A percentile compares a stretch with the other conserved stretches of the same genome.
These are phyloP conservation scores for Diplosphaera chodatii DNA, from an alignment of 139 green algal genomes.

Conservation along the genomic window DNA sequence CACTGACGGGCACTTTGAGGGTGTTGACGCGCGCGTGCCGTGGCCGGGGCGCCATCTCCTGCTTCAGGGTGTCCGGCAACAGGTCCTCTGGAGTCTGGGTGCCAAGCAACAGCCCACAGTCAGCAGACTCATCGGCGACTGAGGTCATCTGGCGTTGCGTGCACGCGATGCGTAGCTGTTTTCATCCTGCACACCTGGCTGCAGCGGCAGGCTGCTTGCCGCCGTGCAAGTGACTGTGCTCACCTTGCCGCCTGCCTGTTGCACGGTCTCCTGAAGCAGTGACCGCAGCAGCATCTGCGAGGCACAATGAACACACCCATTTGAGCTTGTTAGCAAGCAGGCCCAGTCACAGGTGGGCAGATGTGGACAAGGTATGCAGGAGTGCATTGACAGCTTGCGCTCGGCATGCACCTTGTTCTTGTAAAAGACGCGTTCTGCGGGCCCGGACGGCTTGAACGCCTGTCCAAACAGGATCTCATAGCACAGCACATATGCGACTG, in stretches of 20 bases:
- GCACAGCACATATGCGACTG: constrained; percentile 41
- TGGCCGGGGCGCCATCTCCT: constrained; percentile 22
- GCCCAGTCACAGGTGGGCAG: neutral
- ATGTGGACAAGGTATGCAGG: neutral
- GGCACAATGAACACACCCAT: too few relatives aligned
- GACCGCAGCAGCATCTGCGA: constrained; percentile 21
- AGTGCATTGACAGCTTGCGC: too few relatives aligned
- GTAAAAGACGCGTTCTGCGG: constrained; percentile 47
- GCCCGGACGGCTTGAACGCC: constrained; percentile 39
- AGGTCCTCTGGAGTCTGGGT: constrained; percentile 6
- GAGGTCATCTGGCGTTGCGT: too few relatives aligned
- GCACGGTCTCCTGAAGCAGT: constrained; percentile 21
- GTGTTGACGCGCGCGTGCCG: constrained; percentile 68
- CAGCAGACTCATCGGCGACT: too few relatives aligned
- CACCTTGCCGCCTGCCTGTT: constrained; percentile 8
- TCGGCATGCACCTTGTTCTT: constrained; percentile 25
- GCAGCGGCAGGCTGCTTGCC: too few relatives aligned
- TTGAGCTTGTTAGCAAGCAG: too few relatives aligned
- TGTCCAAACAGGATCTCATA: constrained; percentile 77
- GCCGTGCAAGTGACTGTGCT: too few relatives aligned
- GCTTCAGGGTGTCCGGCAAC: constrained; percentile 9
- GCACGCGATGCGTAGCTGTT: too few relatives aligned
- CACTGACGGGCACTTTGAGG: constrained; percentile 49
- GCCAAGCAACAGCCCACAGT: neutral
- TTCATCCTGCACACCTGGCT: too few relatives aligned